These are phyloP conservation scores for Canavalia ensiformis DNA, from an alignment of 306 rosid genomes.

Conservation along the genomic window DNA sequence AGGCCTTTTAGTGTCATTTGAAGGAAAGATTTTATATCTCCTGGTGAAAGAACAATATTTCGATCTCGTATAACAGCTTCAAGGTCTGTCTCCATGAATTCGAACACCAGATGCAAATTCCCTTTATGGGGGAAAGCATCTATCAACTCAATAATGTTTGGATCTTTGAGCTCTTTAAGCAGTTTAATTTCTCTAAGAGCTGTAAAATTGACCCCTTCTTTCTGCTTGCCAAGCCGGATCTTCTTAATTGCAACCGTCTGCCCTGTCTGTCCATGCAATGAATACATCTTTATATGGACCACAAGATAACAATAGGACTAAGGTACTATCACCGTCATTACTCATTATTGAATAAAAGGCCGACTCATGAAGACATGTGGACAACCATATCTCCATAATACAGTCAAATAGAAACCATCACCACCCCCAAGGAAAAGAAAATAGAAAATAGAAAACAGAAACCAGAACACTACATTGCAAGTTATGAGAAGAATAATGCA, in stretches of 20 bases:
- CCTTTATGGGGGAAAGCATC: conserved; percentile 95
- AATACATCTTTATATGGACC: conserved; percentile 42
- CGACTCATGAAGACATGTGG: conserved; percentile 16
- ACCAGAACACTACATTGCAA: conserved; percentile 23
- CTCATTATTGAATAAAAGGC: conserved; percentile 32
- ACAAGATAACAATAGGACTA: neutral
- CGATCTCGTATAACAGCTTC: conserved; percentile 97
- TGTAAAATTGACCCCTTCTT: conserved; percentile 92
- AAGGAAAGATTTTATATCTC: conserved; percentile 86
- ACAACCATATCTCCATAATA: conserved; percentile 29
- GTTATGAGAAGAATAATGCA: conserved; percentile 32
- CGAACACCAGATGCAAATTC: conserved; percentile 95
- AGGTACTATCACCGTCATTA: neutral
- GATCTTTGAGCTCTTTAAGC: conserved; percentile 86
- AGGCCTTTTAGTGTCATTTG: conserved; percentile 93
- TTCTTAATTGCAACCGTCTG: conserved; percentile 87
- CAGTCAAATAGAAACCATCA: conserved; percentile 24
- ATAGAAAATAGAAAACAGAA: neutral
- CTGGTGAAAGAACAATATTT: conserved; percentile 90
- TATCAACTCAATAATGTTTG: conserved; percentile 85
- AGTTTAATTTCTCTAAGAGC: conserved; percentile 93
- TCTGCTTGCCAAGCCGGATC: conserved; percentile 89
- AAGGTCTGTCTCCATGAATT: conserved; percentile 98
- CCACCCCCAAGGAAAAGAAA: neutral
- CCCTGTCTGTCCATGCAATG: conserved; percentile 72